Conservation (phyloP, 2,329 filamentous ascomycete genomes). For the Sporothrix brasiliensis region DNA sequence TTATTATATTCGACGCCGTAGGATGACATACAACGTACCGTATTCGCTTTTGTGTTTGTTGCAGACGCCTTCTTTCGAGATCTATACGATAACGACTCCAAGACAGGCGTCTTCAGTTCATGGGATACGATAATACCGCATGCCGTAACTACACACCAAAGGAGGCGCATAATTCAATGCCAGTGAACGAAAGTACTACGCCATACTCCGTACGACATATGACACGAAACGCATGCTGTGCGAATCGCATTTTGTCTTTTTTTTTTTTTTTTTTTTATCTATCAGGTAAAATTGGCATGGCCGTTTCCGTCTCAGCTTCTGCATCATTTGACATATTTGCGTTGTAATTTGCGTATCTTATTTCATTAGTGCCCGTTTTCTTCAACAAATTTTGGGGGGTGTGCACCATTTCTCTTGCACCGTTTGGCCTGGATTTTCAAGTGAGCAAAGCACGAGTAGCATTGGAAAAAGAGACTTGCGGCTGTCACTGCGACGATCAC, state of each 20-base stretch:
- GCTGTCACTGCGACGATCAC: neutral
- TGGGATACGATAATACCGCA: too few relatives aligned
- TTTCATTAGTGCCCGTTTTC: slow-evolving; percentile 3
- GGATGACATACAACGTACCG: too few relatives aligned
- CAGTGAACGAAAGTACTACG: too few relatives aligned
- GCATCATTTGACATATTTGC: neutral
- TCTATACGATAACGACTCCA: too few relatives aligned
- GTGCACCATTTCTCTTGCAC: neutral
- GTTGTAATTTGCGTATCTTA: neutral
- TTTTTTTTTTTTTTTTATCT: neutral
- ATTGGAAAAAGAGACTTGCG: neutral
- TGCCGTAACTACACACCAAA: too few relatives aligned
- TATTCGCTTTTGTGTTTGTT: too few relatives aligned
- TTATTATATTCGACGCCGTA: neutral
- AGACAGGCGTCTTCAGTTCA: too few relatives aligned
- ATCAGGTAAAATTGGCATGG: slow-evolving; percentile 13
- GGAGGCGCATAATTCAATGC: too few relatives aligned
- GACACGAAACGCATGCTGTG: neutral
- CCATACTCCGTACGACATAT: neutral
- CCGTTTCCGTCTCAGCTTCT: neutral
- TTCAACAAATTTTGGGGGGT: slow-evolving; percentile 9
- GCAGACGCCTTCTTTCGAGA: too few relatives aligned
- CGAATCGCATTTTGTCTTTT: neutral
- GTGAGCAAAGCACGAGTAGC: neutral
- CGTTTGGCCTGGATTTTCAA: neutral